phyloP scores from a whole-genome alignment of 1,139 yeast species.

The Hansenula lynferdii region DNA sequence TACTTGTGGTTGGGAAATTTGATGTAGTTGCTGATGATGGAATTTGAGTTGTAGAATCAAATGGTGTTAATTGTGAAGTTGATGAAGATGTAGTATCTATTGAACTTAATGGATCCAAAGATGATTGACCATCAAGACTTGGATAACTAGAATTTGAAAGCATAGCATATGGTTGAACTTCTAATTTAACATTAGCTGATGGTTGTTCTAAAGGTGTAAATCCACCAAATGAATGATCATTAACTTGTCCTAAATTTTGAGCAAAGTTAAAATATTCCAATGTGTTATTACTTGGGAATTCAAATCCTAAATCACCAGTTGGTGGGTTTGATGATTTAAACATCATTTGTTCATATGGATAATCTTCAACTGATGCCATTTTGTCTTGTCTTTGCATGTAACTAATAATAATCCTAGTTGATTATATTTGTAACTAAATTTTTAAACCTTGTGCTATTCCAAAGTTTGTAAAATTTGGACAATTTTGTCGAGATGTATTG shows the following conservation, averaged over 20 bases:
- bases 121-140: neutral
- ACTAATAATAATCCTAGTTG: too few relatives aligned
- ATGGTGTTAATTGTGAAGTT: neutral
- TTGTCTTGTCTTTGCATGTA: constrained; percentile 1
- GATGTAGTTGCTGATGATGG: neutral
- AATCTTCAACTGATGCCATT: constrained; percentile 17
- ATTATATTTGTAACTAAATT: too few relatives aligned
- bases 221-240: too few relatives aligned
- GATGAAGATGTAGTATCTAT: neutral
- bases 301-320: neutral
- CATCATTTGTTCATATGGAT: constrained; percentile 7
- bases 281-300: constrained; percentile 1
- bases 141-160: neutral
- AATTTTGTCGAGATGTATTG: too few relatives aligned
- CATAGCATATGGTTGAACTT: neutral
- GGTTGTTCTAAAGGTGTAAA: too few relatives aligned
- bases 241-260: neutral
- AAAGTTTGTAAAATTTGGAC: too few relatives aligned
- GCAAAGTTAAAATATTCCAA: neutral
- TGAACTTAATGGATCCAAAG: neutral
- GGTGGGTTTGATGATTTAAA: neutral
- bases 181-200: too few relatives aligned
- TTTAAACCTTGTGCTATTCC: too few relatives aligned
- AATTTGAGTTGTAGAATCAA: neutral
- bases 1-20: neutral